These are phyloP conservation scores for Neurospora tetraspora DNA, from an alignment of 495 filamentous ascomycete species.

Conservation along the genomic window DNA sequence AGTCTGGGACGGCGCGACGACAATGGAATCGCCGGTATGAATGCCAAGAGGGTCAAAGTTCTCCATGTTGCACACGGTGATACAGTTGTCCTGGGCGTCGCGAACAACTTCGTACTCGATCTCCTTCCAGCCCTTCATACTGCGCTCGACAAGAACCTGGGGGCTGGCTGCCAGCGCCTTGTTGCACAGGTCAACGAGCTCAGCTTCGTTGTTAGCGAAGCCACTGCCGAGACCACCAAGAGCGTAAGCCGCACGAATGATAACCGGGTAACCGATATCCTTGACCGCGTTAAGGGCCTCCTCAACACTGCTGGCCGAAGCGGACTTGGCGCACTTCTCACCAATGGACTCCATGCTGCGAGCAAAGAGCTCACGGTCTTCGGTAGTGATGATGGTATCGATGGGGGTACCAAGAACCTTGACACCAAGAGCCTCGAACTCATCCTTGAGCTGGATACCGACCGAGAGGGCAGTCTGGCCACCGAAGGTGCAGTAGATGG, in stretches of 20 bases:
- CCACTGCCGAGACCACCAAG: slow-evolving; percentile 92
- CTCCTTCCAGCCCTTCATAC: slow-evolving; percentile 99
- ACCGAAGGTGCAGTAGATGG: slow-evolving; percentile 92
- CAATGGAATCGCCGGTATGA: slow-evolving; percentile 96
- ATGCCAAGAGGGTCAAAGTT: slow-evolving; percentile 98
- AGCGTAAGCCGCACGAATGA: slow-evolving; percentile 93
- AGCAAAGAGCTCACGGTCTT: slow-evolving; percentile 94
- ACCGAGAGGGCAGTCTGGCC: slow-evolving; percentile 92
- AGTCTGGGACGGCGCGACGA: slow-evolving; percentile 94
- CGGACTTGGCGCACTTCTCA: slow-evolving; percentile 96
- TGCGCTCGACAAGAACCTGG: slow-evolving; percentile 90
- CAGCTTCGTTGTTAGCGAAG: slow-evolving; percentile 83
- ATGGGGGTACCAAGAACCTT: slow-evolving; percentile 94
- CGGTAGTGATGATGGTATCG: slow-evolving; percentile 95
- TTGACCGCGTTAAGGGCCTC: slow-evolving; percentile 79
- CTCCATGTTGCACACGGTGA: slow-evolving; percentile 99
- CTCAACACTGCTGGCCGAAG: slow-evolving; percentile 75
- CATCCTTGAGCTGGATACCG: slow-evolving; percentile 92
- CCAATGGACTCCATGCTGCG: slow-evolving; percentile 97
- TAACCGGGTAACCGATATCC: slow-evolving; percentile 89
- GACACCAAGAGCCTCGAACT: slow-evolving; percentile 83
- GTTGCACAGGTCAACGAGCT: slow-evolving; percentile 83
- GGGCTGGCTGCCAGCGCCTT: slow-evolving; percentile 92
- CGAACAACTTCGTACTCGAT: slow-evolving; percentile 98
- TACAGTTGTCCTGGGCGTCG: slow-evolving; percentile 94